Evolutionary conservation across 2,329 filamentous ascomycete species (phyloP), one percentile per base, ranked within the genome.

Genomic region (Epichloe brachyelytri): DNA sequence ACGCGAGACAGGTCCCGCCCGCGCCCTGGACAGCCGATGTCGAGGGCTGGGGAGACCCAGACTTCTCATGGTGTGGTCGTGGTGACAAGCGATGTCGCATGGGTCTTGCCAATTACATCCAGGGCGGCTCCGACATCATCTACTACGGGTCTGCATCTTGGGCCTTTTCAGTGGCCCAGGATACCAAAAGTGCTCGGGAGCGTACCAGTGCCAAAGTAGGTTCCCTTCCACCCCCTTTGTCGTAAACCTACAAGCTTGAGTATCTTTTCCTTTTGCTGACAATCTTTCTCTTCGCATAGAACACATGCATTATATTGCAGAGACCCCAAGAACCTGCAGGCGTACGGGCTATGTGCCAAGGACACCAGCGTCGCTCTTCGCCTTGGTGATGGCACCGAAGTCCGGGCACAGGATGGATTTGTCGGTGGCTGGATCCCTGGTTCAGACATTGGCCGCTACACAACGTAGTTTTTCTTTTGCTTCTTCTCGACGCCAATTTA

Each of bases 61-160:
- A 71, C 49, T 73, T 71, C 51, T 60, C 61, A 1, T 69, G 66
- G 66, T 72, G 70, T 53, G 47, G 48, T 1, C 61, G 56, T 12
- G 60, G 57, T 12, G 66, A 71, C 37, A 65, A 59, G n/a, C 58
- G 63, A 17, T 73, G 71, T 57, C 60, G 67, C 7, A 73, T 72
- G 70, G 70, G 69, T 2, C 58, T 64, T 45, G 66, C 65, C n/a
- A 71, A 70, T 51, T 69, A 65, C 54, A 63, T 71, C 56, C 64
- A 68, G 40, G 70, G 70, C 20, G 70, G 70, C 10, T 65, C 63
- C 33, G 59, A 68, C 43, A 66, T 73, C 41, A 65, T 65, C 48
- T 67, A 64, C 1, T 72, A 71, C 53, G 68, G 65, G 6, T 68
- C 66, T n/a, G 71, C 69, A 0, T 65, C 64, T 10, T 74, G 70